Percentiles rank a stretch among this genome's conserved stretches.
Evolutionary conservation across 495 filamentous ascomycete species (phyloP).

Genomic region (Emericellopsis terricola): DNA sequence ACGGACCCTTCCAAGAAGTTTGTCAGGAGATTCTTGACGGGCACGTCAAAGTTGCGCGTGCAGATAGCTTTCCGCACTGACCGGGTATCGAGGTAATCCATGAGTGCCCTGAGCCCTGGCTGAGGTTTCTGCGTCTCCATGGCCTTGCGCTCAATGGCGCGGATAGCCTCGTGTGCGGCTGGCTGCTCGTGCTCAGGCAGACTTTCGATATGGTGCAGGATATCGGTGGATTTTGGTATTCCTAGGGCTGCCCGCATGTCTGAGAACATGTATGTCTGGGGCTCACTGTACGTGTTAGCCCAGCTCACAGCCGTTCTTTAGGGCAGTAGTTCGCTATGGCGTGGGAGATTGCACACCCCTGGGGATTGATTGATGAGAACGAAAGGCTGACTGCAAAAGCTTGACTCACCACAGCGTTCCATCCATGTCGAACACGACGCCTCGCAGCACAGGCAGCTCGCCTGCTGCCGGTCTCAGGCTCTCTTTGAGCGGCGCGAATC

Average conservation of each 20-base stretch:
- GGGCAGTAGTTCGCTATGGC: neutral
- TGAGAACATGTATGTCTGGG: constrained; percentile 88
- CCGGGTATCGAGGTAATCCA: constrained; percentile 57
- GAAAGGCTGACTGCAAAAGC: too few relatives aligned
- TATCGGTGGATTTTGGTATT: constrained; percentile 57
- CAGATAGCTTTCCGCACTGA: constrained; percentile 64
- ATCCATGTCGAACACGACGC: constrained; percentile 89
- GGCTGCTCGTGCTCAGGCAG: constrained; percentile 42
- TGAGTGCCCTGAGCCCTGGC: constrained; percentile 53
- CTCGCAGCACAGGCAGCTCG: constrained; percentile 42
- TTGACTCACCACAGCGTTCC: constrained; percentile 73
- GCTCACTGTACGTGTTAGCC: constrained; percentile 33
- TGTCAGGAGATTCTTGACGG: constrained; percentile 42
- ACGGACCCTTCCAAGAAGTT: constrained; percentile 49
- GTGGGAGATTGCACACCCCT: neutral
- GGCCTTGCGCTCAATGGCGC: constrained; percentile 56
- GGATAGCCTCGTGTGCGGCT: constrained; percentile 53
- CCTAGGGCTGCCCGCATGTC: constrained; percentile 54
- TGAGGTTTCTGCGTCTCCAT: constrained; percentile 69
- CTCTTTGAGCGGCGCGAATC: constrained; percentile 30
- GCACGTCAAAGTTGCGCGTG: constrained; percentile 83
- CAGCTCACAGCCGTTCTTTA: too few relatives aligned
- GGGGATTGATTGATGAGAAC: neutral
- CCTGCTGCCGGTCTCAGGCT: constrained; percentile 7
- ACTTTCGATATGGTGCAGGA: constrained; percentile 68